Base-by-base conservation (phyloP, 2,329 filamentous ascomycete species). In the Zarea fungicola region DNA sequence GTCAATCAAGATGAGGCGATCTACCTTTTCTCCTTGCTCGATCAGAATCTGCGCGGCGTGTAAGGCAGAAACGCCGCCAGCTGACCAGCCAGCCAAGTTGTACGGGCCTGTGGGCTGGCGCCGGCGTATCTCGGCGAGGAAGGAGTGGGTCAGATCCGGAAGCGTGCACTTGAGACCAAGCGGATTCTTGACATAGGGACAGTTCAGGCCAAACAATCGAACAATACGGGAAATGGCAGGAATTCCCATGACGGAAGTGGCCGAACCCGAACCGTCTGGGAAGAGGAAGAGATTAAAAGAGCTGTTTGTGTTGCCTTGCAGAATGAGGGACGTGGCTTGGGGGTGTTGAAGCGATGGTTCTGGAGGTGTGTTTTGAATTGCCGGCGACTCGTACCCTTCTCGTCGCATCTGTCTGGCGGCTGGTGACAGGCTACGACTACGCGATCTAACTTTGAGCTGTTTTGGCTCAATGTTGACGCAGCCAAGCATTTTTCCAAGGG, bases 61-160 rank as follows among this genome's bases (percentile, higher is more conserved):
- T 58, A 80, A 88, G 35, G 85, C 84, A 51, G 84, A 82, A 41
- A 88, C 83, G 29, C 86, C 85, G 22, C 86, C 87, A 1, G 84
- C 85, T n/a, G 81, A 87, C 86, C 85, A 90, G 21, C 87, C 87
- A 14, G 81, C 78, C 1, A 39, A n/a, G 21, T 23, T 39, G 4
- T 39, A 39, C 4, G 35, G 35, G 3, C 35, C 35, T 13, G 2
- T 13, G 5, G 35, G 35, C 21, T 39, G 35, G 13, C 21, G 35
- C 4, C 35, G 35, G 11, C 21, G 19, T 6, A 39, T 14, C n/a
- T 39, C 35, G 19, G 35, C 19, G 7, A 39, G 9, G 5, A 14
- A 39, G 8, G 10, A 14, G 7, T 5, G 14, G 1, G 13, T 23
- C 2, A 58, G 53, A 7, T 58, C 43, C 13, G 59, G 54, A 9